Conservation (phyloP, 345 rosid species). For the Xanthoceras sorbifolium region DNA sequence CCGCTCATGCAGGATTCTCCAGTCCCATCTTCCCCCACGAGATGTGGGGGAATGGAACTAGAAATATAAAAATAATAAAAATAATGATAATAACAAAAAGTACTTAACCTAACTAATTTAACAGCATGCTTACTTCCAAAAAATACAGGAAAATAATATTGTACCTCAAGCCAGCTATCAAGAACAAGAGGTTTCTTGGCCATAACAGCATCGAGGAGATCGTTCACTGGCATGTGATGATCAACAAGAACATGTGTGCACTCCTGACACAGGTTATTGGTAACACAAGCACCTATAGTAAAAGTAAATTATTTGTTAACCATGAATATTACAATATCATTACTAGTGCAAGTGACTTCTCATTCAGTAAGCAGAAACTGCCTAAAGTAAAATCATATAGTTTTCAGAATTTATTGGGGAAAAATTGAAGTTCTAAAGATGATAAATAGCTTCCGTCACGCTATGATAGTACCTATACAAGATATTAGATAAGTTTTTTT, state of each 20-base stretch:
- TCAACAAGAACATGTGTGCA: conserved; percentile 80
- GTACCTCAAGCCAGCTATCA: conserved; percentile 74
- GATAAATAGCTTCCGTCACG: neutral
- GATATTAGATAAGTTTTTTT: neutral
- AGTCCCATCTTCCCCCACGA: neutral
- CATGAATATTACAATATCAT: neutral
- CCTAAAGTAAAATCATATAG: neutral
- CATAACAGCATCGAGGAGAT: conserved; percentile 61
- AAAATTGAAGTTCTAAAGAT: neutral
- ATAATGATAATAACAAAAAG: too few species aligned
- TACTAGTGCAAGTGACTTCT: neutral
- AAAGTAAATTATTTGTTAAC: conserved; percentile 2
- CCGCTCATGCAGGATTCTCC: neutral
- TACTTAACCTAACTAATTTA: neutral
- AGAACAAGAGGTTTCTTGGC: conserved; percentile 57
- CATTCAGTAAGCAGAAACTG: neutral
- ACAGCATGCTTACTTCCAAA: neutral
- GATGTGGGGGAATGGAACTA: neutral
- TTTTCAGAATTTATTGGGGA: neutral
- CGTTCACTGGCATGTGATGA: conserved; percentile 45
- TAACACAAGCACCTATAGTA: conserved; percentile 58
- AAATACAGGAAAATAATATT: conserved; percentile 1
- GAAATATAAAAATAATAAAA: neutral
- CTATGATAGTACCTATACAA: neutral
- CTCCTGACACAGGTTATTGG: conserved; percentile 48